Conservation (phyloP, 2,329 filamentous ascomycete species). For the Boeremia lycopersici region DNA sequence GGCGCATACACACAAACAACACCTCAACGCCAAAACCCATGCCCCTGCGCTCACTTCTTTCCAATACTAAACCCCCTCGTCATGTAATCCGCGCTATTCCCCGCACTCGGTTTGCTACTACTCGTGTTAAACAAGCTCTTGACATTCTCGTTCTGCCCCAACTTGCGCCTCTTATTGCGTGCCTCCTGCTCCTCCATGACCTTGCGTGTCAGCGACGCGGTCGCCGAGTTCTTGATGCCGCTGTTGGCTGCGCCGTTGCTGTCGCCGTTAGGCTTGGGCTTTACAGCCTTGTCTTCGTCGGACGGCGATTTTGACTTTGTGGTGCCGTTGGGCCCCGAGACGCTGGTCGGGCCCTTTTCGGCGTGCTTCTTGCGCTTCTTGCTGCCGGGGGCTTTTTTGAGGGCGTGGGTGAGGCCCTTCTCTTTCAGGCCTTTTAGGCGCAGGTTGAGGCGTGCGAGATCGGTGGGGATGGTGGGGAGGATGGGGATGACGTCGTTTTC, state of each 20-base stretch:
- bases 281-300: slow-evolving; percentile 26
- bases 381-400: slow-evolving; percentile 75
- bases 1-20: too few relatives aligned
- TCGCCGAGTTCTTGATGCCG: slow-evolving; percentile 86
- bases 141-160: slow-evolving; percentile 61
- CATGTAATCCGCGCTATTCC: slow-evolving; percentile 58
- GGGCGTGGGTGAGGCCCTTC: slow-evolving; percentile 77
- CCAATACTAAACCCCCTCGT: slow-evolving; percentile 54
- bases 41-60: slow-evolving; percentile 23
- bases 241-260: slow-evolving; percentile 31
- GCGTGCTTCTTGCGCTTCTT: slow-evolving; percentile 73
- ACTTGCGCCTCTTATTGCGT: slow-evolving; percentile 76
- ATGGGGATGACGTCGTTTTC: slow-evolving; percentile 82
- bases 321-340: slow-evolving; percentile 9
- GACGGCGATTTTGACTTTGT: slow-evolving; percentile 24
- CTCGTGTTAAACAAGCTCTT: slow-evolving; percentile 54
- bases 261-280: slow-evolving; percentile 14
- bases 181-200: slow-evolving; percentile 88
- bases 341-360: slow-evolving; percentile 24
- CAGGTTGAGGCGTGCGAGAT: slow-evolving; percentile 70
- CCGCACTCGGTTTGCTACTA: slow-evolving; percentile 41
- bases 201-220: slow-evolving; percentile 82
- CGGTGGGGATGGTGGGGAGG: slow-evolving; percentile 71
- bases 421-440: slow-evolving; percentile 72
- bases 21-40: too few relatives aligned